Percentiles rank a stretch among this genome's conserved stretches.
phyloP scores from a whole-genome alignment of 352 stramenopile species.

The Phytophthora pseudosyringae region DNA sequence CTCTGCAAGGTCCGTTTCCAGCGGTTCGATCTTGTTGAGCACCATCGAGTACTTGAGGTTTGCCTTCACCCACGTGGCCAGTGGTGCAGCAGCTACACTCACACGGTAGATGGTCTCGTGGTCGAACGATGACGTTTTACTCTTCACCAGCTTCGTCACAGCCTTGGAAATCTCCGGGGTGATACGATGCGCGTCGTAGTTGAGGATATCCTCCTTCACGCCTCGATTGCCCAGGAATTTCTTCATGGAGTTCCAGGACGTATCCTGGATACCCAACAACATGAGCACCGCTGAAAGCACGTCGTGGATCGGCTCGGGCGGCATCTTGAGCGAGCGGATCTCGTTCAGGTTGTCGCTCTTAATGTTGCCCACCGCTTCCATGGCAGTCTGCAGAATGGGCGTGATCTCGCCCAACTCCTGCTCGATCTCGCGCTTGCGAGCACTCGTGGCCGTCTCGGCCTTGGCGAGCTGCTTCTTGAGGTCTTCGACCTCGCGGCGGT shows the following conservation, averaged over 20 bases:
- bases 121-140: conserved; percentile 94
- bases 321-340: conserved; percentile 95
- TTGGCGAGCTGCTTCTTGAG: conserved; percentile 91
- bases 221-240: conserved; percentile 95
- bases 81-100: conserved; percentile 92
- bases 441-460: conserved; percentile 89
- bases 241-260: conserved; percentile 97
- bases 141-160: conserved; percentile 94
- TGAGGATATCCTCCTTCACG: conserved; percentile 97
- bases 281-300: conserved; percentile 95
- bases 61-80: conserved; percentile 96
- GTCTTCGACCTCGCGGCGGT: conserved; percentile 91
- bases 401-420: conserved; percentile 92
- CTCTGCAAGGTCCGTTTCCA: conserved; percentile 91
- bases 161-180: conserved; percentile 90
- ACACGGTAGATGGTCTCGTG: conserved; percentile 95
- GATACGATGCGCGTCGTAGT: conserved; percentile 94
- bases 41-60: conserved; percentile 96
- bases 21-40: conserved; percentile 95
- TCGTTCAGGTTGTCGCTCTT: conserved; percentile 97
- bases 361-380: conserved; percentile 93
- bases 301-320: conserved; percentile 94
- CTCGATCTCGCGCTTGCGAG: conserved; percentile 93
- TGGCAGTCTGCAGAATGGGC: conserved; percentile 91
- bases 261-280: conserved; percentile 95